phyloP scores from a whole-genome alignment of 2,329 filamentous ascomycete genomes.

The Fusarium torulosum region DNA sequence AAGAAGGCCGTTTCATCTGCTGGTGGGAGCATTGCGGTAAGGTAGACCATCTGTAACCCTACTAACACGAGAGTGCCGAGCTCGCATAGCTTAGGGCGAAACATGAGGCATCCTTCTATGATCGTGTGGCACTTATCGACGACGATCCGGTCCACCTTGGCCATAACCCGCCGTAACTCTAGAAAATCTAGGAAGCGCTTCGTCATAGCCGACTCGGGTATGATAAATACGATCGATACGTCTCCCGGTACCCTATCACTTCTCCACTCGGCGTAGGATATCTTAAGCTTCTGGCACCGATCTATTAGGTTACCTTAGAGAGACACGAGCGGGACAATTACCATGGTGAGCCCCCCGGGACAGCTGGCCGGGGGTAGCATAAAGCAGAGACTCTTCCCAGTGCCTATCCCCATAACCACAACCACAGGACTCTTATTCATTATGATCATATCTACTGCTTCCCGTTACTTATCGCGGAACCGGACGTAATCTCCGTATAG shows the following conservation, averaged over 20 bases:
- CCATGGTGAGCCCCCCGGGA: neutral
- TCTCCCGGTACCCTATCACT: neutral
- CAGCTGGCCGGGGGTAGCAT: constrained; percentile 12
- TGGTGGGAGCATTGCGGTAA: neutral
- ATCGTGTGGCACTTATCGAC: constrained; percentile 10
- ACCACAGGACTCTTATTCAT: constrained; percentile 11
- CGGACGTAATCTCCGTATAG: neutral
- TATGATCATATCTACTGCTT: constrained; percentile 2
- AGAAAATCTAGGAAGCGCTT: constrained; percentile 15
- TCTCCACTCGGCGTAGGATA: constrained; percentile 3
- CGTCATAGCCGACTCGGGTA: constrained; percentile 7
- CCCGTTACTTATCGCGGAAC: neutral
- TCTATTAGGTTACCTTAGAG: constrained; percentile 11
- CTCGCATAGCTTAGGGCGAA: neutral
- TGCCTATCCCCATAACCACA: constrained; percentile 1
- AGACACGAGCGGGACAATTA: constrained; percentile 2
- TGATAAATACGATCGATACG: constrained; percentile 1
- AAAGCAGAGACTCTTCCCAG: constrained; percentile 10
- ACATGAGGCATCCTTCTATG: neutral
- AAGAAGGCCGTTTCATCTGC: neutral
- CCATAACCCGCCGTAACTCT: neutral
- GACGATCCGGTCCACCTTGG: constrained; percentile 1
- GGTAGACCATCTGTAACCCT: neutral
- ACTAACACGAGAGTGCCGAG: neutral
- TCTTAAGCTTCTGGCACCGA: constrained; percentile 4